A percentile compares a stretch with the other conserved stretches of the same genome.
Evolutionary conservation across 257 asterid genomes (phyloP).

Genomic region (Solanum raphanifolium): DNA sequence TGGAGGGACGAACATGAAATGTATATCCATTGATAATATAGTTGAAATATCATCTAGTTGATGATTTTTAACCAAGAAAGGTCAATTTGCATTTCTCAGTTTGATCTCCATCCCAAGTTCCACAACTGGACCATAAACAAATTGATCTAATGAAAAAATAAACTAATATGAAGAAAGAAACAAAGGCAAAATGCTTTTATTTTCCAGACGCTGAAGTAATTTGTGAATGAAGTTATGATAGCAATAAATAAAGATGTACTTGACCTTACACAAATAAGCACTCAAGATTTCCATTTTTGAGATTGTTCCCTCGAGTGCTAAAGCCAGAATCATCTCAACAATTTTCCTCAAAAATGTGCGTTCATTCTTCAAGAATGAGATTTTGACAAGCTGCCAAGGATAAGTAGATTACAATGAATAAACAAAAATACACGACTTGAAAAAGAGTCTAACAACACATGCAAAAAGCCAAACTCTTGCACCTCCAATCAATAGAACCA

Average conservation of each 20-base stretch:
- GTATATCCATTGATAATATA: neutral
- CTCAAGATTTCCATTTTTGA: conserved; percentile 21
- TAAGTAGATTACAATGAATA: neutral
- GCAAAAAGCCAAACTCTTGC: neutral
- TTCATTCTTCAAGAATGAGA: conserved; percentile 20
- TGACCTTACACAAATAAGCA: conserved; percentile 24
- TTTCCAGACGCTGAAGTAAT: neutral
- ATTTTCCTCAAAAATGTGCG: conserved; percentile 20
- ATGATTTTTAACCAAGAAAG: neutral
- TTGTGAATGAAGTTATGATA: neutral
- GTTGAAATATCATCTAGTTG: neutral
- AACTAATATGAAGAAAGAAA: neutral
- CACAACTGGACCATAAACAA: neutral
- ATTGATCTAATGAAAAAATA: neutral
- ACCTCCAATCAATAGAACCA: neutral
- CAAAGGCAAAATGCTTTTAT: neutral
- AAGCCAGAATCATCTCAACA: conserved; percentile 18
- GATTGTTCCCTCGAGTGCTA: conserved; percentile 17
- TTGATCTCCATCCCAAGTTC: neutral
- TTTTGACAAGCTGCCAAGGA: conserved; percentile 19
- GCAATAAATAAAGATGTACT: neutral
- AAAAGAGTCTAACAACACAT: neutral
- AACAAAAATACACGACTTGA: neutral
- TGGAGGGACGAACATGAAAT: neutral
- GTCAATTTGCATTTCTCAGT: neutral